Percentiles rank a stretch among this genome's conserved stretches.
These are phyloP conservation scores for Dothidotthia symphoricarpi DNA, from an alignment of 2,329 filamentous ascomycete species.

Conservation along the genomic window DNA sequence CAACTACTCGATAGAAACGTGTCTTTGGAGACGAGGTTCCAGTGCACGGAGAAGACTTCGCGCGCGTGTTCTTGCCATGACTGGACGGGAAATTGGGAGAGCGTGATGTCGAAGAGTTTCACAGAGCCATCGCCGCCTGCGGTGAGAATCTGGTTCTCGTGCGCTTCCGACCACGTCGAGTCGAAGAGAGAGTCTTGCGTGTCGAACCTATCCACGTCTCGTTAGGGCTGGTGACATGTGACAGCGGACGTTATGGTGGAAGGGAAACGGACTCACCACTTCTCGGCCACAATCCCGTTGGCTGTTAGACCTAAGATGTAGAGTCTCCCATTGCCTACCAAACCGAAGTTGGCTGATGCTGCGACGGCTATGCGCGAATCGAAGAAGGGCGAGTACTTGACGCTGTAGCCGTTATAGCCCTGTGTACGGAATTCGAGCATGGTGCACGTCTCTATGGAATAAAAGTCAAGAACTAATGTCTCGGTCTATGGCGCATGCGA, in stretches of 20 bases:
- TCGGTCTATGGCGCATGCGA: slow-evolving; percentile 15
- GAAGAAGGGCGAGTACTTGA: slow-evolving; percentile 98
- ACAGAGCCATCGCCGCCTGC: slow-evolving; percentile 91
- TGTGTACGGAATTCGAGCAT: slow-evolving; percentile 95
- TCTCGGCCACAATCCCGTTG: slow-evolving; percentile 79
- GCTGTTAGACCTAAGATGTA: slow-evolving; percentile 81
- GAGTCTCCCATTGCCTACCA: slow-evolving; percentile 91
- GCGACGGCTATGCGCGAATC: slow-evolving; percentile 91
- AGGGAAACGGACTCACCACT: slow-evolving; percentile 56
- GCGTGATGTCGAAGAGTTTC: slow-evolving; percentile 85
- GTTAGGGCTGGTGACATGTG: slow-evolving; percentile 7
- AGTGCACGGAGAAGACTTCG: slow-evolving; percentile 88
- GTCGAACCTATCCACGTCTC: slow-evolving; percentile 66
- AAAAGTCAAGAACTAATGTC: not conserved
- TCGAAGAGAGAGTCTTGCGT: slow-evolving; percentile 98
- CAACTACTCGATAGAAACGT: slow-evolving; percentile 89
- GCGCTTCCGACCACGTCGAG: slow-evolving; percentile 89
- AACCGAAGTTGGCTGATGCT: slow-evolving; percentile 89
- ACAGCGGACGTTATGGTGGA: slow-evolving; percentile 1
- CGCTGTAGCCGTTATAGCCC: slow-evolving; percentile 92
- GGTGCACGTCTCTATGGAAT: slow-evolving; percentile 14
- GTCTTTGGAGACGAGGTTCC: slow-evolving; percentile 89
- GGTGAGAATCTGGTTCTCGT: slow-evolving; percentile 89
- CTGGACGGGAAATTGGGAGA: slow-evolving; percentile 82
- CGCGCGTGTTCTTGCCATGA: slow-evolving; percentile 91